A percentile compares a stretch with the other conserved stretches of the same genome.
Evolutionary conservation across 2,329 filamentous ascomycete genomes (phyloP).

Genomic region (Diaporthe australafricana): DNA sequence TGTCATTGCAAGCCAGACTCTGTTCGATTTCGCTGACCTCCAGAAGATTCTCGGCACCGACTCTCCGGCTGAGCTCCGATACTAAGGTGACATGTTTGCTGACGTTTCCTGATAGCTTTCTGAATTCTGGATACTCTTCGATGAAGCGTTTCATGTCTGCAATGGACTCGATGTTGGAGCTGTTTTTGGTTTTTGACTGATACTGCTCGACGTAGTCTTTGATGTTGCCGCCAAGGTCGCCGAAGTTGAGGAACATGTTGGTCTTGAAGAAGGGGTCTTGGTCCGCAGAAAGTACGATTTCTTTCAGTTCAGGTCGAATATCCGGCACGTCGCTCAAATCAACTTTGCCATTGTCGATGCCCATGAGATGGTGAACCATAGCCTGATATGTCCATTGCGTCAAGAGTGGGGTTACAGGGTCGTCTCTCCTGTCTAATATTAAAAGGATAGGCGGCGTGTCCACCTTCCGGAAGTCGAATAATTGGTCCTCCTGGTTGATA

Average conservation of each 20-base stretch:
- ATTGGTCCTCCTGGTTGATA: conserved; percentile 93
- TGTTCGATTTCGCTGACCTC: conserved; percentile 98
- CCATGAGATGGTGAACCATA: conserved; percentile 98
- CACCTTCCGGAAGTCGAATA: conserved; percentile 95
- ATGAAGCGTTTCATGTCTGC: conserved; percentile 99
- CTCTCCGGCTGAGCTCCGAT: conserved; percentile 88
- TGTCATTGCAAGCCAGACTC: conserved; percentile 96
- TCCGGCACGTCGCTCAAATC: conserved; percentile 87
- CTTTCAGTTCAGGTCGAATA: conserved; percentile 85
- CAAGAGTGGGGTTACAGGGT: conserved; percentile 92
- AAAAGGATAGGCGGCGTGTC: conserved; percentile 95
- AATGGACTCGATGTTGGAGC: conserved; percentile 95
- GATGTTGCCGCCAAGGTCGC: conserved; percentile 93
- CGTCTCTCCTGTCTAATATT: conserved; percentile 90
- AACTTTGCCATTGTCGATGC: conserved; percentile 94
- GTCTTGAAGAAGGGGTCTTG: conserved; percentile 99
- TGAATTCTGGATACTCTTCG: conserved; percentile 97
- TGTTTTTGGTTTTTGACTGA: conserved; percentile 96
- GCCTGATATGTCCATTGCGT: conserved; percentile 99
- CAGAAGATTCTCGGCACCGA: conserved; percentile 87
- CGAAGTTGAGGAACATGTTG: conserved; percentile 99
- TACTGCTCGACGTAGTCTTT: conserved; percentile 99
- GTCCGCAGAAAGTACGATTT: conserved; percentile 95
- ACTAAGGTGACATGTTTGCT: conserved; percentile 98
- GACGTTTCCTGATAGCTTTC: conserved; percentile 96